Conservation (phyloP, 2,329 filamentous ascomycete species). For the Grosmannia serpens region DNA sequence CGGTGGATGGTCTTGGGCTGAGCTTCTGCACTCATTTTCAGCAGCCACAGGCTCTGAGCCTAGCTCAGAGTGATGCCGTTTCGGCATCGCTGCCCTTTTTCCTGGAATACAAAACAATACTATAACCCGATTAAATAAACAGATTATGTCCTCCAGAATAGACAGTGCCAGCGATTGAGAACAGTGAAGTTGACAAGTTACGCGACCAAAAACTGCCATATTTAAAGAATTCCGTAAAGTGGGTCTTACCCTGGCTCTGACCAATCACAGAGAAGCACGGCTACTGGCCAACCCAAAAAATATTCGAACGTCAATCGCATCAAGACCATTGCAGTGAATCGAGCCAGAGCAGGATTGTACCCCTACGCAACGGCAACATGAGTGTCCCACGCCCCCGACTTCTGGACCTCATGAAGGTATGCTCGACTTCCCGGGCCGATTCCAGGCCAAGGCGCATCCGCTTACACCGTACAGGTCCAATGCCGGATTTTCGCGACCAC, state of each 20-base stretch:
- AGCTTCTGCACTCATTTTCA: not conserved
- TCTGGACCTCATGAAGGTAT: constrained; percentile 69
- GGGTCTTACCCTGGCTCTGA: not conserved
- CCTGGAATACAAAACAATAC: not conserved
- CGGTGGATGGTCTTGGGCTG: not conserved
- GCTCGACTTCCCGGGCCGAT: not conserved
- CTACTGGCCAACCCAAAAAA: not conserved
- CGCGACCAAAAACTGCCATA: not conserved
- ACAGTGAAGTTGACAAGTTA: not conserved
- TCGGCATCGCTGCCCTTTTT: not conserved
- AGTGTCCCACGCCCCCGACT: constrained; percentile 50
- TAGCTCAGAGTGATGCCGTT: not conserved
- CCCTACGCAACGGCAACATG: constrained; percentile 34
- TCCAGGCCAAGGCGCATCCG: not conserved
- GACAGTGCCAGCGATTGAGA: not conserved
- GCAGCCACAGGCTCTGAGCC: not conserved
- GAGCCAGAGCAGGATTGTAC: not conserved
- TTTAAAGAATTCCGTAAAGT: not conserved
- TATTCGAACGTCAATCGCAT: not conserved
- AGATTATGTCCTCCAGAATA: not conserved
- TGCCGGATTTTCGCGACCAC: constrained; percentile 85
- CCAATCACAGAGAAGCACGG: not conserved
- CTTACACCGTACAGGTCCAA: constrained; percentile 50
- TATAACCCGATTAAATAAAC: not conserved
- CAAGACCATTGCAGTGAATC: not conserved